These are phyloP conservation scores for Ambrosiella beaveri DNA, from an alignment of 2,329 filamentous ascomycete species.

Conservation along the genomic window DNA sequence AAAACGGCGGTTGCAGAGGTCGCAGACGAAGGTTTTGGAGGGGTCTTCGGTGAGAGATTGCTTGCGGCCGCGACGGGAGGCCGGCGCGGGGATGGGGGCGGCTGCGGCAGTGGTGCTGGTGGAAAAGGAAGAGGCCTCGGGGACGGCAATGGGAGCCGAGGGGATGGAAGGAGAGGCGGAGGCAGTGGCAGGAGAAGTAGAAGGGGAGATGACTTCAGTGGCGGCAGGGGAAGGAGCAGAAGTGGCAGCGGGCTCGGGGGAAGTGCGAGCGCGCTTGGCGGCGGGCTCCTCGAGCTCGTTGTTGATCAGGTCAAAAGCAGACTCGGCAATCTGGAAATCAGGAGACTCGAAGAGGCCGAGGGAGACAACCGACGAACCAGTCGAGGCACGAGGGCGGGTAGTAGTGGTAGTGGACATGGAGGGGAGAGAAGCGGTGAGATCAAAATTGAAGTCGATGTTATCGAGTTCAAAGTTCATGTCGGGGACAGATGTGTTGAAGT, in stretches of 20 bases:
- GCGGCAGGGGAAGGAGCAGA: constrained; percentile 21
- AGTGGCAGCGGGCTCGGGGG: constrained; percentile 16
- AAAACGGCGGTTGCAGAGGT: constrained; percentile 91
- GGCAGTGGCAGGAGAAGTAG: neutral
- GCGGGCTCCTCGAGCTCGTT: constrained; percentile 13
- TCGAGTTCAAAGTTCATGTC: constrained; percentile 17
- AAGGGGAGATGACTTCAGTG: neutral
- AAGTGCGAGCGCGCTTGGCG: constrained; percentile 40
- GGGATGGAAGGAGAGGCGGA: neutral
- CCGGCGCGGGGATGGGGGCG: constrained; percentile 34
- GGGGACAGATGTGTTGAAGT: neutral
- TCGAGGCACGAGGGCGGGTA: constrained; percentile 54
- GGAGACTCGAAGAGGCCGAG: constrained; percentile 63
- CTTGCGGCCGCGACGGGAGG: constrained; percentile 90
- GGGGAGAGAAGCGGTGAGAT: constrained; percentile 33
- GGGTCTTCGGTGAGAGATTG: constrained; percentile 95
- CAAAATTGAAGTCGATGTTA: constrained; percentile 35
- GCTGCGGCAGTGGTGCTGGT: constrained; percentile 24
- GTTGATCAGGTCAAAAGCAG: constrained; percentile 26
- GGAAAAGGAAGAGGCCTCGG: constrained; percentile 20
- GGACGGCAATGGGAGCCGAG: constrained; percentile 11
- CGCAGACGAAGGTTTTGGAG: constrained; percentile 95
- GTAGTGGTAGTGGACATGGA: constrained; percentile 18
- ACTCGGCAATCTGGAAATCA: constrained; percentile 61
- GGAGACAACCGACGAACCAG: constrained; percentile 48